Percentiles rank a stretch among this genome's conserved stretches.
These are phyloP conservation scores for Chrysopogon serrulatus DNA, from an alignment of 176 grass and related monocot genomes.

Conservation along the genomic window DNA sequence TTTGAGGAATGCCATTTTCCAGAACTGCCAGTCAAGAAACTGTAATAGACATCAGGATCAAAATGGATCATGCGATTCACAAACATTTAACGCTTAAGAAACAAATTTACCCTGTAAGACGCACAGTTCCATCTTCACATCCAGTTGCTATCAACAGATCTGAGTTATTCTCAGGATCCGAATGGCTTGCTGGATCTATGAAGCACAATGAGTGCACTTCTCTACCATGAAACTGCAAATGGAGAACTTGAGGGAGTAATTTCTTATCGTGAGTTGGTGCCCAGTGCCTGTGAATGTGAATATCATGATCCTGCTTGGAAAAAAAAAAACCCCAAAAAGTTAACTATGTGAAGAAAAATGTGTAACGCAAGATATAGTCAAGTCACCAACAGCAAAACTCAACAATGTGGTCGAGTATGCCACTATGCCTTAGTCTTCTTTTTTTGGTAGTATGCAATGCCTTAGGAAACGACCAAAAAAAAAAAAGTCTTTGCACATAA, in stretches of 20 bases:
- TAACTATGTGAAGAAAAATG: constrained; percentile 12
- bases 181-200: constrained; percentile 47
- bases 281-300: constrained; percentile 81
- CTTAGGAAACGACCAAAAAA: neutral
- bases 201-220: constrained; percentile 90
- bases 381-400: neutral
- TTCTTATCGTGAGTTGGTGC: constrained; percentile 49
- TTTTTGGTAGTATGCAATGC: neutral
- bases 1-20: constrained; percentile 78
- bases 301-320: constrained; percentile 63
- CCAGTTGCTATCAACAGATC: constrained; percentile 71
- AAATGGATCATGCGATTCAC: neutral
- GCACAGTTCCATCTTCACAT: constrained; percentile 93
- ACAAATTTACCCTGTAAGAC: constrained; percentile 65
- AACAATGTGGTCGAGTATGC: neutral
- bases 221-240: constrained; percentile 92
- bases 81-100: neutral
- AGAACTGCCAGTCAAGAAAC: constrained; percentile 44
- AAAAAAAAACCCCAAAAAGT: neutral
- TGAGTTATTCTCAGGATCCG: constrained; percentile 20
- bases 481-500: constrained; percentile 1
- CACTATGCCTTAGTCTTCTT: neutral
- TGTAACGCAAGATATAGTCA: neutral
- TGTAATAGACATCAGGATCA: constrained; percentile 37
- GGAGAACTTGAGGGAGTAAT: constrained; percentile 65